Base-by-base conservation (phyloP, 1,139 yeast genomes). In the Blastobotrys persicus region DNA sequence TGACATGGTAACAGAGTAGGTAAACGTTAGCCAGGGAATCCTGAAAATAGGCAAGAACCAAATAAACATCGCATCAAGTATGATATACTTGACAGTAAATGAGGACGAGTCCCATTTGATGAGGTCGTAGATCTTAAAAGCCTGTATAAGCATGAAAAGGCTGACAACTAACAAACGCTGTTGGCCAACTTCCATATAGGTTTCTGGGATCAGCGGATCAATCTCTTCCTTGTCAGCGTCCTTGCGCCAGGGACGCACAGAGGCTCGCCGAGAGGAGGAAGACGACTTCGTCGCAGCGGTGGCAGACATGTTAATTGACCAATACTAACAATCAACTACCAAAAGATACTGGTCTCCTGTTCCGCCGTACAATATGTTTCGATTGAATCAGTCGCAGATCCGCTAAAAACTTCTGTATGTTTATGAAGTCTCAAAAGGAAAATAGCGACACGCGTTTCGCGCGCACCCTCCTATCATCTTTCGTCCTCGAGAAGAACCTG, bases 41-140 rank as follows among this genome's bases (percentile, higher is more conserved):
- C 84, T 81, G 50, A 92, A 71, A 4, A 81, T 71, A 1, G 96
- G 96, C 38, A 89, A 72, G 11, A 77, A 55, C 78, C 86, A 83
- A 23, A 89, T 64, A 58, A 82, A 83, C 19, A 79, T 57, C 1
- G 89, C 83, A 63, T 92, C 99, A 19, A 88, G 67, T 13, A 85
- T 60, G 44, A 84, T 73, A 66, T 86, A 91, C 61, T 89, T 88
- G 55, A 87, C 86, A 13, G 78, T 71, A 63, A 83, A 75, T 52
- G 67, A 4, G 58, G 60, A 1, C 60, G 55, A 20, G 62, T 59
- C 19, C 78, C 43, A 61, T 40, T 76, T 63, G 20, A 78, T 62
- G 33, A 87, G 71, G 62, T 89, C 96, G 61, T 85, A 87, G 1
- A 87, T 52, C 63, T 92, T 92, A 78, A 85, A 86, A 19, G 88